Conservation (phyloP, 2,329 filamentous ascomycete species). For the Fusarium marasasianum region DNA sequence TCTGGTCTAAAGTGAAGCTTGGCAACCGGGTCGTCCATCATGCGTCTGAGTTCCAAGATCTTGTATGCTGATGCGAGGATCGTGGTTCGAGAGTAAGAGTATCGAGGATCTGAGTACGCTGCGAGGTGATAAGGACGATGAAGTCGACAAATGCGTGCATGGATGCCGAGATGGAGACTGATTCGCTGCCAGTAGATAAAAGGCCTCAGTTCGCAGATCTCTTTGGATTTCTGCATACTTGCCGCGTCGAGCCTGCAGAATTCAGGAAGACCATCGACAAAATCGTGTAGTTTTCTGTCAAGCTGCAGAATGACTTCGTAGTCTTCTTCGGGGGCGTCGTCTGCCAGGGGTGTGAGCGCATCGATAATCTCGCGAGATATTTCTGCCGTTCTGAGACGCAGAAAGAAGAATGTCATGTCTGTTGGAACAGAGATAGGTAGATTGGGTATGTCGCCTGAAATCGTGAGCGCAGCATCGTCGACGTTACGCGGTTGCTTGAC, state of each 20-base stretch:
- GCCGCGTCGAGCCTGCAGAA: not conserved
- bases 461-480: not conserved
- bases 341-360: not conserved
- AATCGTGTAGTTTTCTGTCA: not conserved
- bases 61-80: not conserved
- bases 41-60: not conserved
- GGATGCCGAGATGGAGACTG: not conserved
- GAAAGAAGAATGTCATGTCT: slow-evolving; percentile 1
- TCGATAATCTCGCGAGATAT: slow-evolving; percentile 5
- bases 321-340: not conserved
- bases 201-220: not conserved
- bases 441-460: not conserved
- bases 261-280: not conserved
- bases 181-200: not conserved
- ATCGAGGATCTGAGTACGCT: not conserved
- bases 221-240: not conserved
- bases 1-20: not conserved
- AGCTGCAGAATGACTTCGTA: not conserved
- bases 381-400: not conserved
- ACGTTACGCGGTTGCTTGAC: not conserved
- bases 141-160: slow-evolving; percentile 1
- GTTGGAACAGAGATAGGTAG: not conserved
- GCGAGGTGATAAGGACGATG: slow-evolving; percentile 6
- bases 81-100: not conserved
- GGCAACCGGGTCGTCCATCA: not conserved